Percentiles rank a stretch among this genome's conserved stretches.
Evolutionary conservation across 345 rosid species (phyloP).

Genomic region (Eucalyptus pauciflora): DNA sequence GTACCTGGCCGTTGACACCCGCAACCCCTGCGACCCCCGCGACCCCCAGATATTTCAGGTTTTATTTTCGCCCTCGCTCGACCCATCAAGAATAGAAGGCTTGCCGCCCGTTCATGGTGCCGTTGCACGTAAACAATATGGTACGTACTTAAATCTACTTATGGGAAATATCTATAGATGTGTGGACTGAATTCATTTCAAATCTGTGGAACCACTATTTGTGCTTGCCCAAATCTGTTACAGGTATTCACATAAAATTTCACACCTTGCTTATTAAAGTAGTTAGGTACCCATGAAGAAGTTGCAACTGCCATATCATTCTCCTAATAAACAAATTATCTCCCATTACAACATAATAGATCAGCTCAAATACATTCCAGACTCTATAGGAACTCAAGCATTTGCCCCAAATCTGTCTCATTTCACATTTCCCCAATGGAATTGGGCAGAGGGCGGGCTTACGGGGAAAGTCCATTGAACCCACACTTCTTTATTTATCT

Average conservation of each 20-base stretch:
- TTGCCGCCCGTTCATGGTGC: neutral
- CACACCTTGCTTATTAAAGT: neutral
- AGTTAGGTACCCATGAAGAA: neutral
- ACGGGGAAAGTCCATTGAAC: too few relatives aligned
- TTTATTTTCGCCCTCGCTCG: neutral
- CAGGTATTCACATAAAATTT: neutral
- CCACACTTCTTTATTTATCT: too few relatives aligned
- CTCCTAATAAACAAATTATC: neutral
- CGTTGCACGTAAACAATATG: accelerated
- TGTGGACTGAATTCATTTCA: neutral
- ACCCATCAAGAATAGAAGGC: neutral
- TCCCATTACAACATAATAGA: neutral
- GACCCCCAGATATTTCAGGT: accelerated
- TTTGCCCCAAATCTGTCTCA: neutral
- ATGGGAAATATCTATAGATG: neutral
- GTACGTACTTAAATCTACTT: neutral
- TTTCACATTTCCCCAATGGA: neutral
- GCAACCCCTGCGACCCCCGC: accelerated
- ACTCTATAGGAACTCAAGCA: neutral
- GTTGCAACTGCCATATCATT: neutral
- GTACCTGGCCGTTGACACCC: accelerated
- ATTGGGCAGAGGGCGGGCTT: too few relatives aligned
- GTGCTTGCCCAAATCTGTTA: neutral
- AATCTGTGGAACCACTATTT: neutral
- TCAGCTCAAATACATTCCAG: neutral